A percentile compares a stretch with the other conserved stretches of the same genome.
phyloP scores from a whole-genome alignment of 1,284 basidiomycete genomes.

The Ustanciosporium gigantosporum region DNA sequence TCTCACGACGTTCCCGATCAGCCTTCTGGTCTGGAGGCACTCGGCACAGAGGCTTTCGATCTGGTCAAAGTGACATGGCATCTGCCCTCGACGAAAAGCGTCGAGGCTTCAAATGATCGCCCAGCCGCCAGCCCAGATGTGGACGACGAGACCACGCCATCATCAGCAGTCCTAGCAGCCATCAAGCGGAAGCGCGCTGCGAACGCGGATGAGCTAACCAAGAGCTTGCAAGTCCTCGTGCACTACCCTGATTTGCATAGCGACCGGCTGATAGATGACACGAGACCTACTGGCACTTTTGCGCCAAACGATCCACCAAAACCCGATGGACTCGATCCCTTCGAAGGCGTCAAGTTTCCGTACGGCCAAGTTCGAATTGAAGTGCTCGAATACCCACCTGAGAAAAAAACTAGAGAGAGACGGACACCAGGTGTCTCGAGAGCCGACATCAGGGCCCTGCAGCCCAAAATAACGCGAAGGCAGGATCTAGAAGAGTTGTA shows the following conservation, averaged over 20 bases:
- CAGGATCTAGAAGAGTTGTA: conserved; percentile 29
- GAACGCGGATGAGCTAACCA: conserved; percentile 11
- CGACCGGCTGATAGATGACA: conserved; percentile 31
- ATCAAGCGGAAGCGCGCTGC: conserved; percentile 12
- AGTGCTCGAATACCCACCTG: conserved; percentile 27
- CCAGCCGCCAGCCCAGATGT: neutral
- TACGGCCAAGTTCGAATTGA: conserved; percentile 24
- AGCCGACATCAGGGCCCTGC: conserved; percentile 21
- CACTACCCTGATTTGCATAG: conserved; percentile 30
- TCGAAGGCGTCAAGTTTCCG: conserved; percentile 3
- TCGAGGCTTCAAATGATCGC: no score
- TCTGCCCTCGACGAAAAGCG: conserved; percentile 9
- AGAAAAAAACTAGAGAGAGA: conserved; percentile 18
- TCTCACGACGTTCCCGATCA: neutral
- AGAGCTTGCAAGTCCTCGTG: conserved; percentile 24
- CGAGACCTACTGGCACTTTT: conserved; percentile 9
- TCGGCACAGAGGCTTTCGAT: conserved; percentile 35
- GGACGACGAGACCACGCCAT: conserved; percentile 4
- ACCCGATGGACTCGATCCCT: neutral
- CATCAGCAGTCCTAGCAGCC: conserved; percentile 2
- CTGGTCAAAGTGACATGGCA: conserved; percentile 37
- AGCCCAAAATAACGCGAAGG: conserved; percentile 6
- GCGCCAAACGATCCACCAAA: conserved; percentile 1
- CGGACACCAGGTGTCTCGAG: conserved; percentile 16
- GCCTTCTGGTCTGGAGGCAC: conserved; percentile 10